These are phyloP conservation scores for Dalbergia oliveri DNA, from an alignment of 306 rosid genomes.

Conservation along the genomic window DNA sequence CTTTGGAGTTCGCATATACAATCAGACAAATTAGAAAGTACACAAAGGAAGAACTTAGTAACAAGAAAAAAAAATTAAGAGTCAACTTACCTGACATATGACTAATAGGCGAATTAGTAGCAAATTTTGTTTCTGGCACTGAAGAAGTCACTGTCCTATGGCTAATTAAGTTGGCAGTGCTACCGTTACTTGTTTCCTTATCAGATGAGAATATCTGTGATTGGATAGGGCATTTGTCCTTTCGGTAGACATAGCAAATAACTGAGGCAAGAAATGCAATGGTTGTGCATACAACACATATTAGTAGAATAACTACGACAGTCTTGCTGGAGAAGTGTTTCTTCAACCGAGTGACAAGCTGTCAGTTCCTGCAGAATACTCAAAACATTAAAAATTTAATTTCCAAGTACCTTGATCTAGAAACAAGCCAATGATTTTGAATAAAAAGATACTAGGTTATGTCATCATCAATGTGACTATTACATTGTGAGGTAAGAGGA, in stretches of 20 bases:
- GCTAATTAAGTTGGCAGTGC: constrained; percentile 79
- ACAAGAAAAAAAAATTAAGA: constrained; percentile 12
- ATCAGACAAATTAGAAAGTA: not conserved
- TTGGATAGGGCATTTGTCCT: constrained; percentile 61
- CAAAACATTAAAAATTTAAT: constrained; percentile 36
- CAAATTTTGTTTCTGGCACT: constrained; percentile 58
- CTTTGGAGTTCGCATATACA: constrained; percentile 9
- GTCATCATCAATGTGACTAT: constrained; percentile 20
- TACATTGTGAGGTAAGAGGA: constrained; percentile 19
- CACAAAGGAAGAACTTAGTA: constrained; percentile 11
- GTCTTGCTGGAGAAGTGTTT: constrained; percentile 72
- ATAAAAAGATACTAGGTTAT: not conserved
- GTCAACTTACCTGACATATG: constrained; percentile 60
- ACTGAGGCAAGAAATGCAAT: constrained; percentile 73
- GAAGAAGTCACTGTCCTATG: constrained; percentile 62
- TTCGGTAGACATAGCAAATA: constrained; percentile 68
- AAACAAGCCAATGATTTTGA: constrained; percentile 6
- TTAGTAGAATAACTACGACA: constrained; percentile 69
- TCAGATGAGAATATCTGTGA: constrained; percentile 68
- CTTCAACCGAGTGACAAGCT: constrained; percentile 60
- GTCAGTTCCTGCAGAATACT: constrained; percentile 70
- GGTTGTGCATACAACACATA: constrained; percentile 74
- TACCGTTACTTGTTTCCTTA: constrained; percentile 79
- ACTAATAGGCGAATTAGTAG: constrained; percentile 58
- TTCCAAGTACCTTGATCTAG: constrained; percentile 27